Evolutionary conservation across 768 basidiomycete species (phyloP).

Genomic region (Tylopilus sp.): DNA sequence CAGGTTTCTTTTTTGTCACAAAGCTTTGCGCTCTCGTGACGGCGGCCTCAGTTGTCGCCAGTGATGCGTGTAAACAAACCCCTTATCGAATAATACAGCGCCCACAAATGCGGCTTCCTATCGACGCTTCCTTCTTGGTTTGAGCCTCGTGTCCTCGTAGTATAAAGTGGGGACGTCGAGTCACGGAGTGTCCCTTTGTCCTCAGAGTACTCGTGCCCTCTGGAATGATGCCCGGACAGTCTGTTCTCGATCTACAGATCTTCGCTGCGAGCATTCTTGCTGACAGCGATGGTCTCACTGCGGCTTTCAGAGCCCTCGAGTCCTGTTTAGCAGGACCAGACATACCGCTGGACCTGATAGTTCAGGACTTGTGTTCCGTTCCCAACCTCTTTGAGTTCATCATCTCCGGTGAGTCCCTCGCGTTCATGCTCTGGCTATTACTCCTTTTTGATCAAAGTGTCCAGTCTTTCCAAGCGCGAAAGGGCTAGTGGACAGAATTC

Average conservation of each 20-base stretch:
- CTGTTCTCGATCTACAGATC: conserved; percentile 12
- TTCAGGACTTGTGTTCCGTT: conserved; percentile 27
- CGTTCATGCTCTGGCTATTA: not conserved
- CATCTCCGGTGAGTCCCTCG: conserved; percentile 23
- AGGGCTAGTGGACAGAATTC: conserved; percentile 26
- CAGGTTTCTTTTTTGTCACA: too few species aligned
- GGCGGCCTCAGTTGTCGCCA: not conserved
- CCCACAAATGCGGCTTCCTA: not conserved
- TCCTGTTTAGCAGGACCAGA: conserved; percentile 26
- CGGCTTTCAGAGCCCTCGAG: conserved; percentile 13
- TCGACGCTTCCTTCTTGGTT: not conserved
- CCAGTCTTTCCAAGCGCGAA: conserved; percentile 15
- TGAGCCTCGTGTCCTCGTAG: not conserved
- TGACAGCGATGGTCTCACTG: conserved; percentile 14
- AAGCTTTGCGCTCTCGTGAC: not conserved
- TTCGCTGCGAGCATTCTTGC: conserved; percentile 17
- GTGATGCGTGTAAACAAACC: too few species aligned
- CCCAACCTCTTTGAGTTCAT: conserved; percentile 30
- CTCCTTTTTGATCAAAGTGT: not conserved
- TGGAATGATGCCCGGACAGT: conserved; percentile 5
- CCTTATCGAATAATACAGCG: too few species aligned
- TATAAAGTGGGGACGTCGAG: not conserved
- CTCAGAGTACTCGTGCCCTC: not conserved
- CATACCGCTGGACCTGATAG: conserved; percentile 18
- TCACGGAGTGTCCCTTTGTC: not conserved